Evolutionary conservation across 2,329 filamentous ascomycete genomes (phyloP).

Genomic region (Xylaria hypoxylon): DNA sequence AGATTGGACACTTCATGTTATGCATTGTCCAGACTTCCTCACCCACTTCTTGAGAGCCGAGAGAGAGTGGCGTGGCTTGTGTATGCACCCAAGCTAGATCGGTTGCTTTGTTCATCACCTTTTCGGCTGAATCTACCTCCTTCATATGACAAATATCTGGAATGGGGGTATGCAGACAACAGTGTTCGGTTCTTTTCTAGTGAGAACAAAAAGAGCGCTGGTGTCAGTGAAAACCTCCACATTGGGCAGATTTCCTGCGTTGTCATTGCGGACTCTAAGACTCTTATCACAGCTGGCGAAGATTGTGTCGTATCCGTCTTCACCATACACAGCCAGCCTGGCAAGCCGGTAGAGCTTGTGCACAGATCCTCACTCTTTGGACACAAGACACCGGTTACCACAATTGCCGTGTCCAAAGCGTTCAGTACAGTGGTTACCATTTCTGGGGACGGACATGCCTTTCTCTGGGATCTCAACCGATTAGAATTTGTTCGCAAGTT

Average conservation of each 20-base stretch:
- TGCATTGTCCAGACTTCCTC: conserved; percentile 79
- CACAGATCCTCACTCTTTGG: conserved; percentile 87
- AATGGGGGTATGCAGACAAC: conserved; percentile 96
- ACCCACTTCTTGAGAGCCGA: conserved; percentile 79
- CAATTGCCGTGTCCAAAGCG: conserved; percentile 85
- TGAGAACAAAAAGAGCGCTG: conserved; percentile 83
- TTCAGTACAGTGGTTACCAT: conserved; percentile 90
- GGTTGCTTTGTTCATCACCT: conserved; percentile 83
- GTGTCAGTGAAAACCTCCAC: conserved; percentile 93
- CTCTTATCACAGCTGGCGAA: conserved; percentile 88
- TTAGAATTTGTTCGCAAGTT: conserved; percentile 85
- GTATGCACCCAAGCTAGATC: conserved; percentile 82
- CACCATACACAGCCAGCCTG: conserved; percentile 71
- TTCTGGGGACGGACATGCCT: conserved; percentile 82
- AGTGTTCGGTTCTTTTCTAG: conserved; percentile 91
- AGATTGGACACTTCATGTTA: conserved; percentile 83
- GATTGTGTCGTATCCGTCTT: conserved; percentile 93
- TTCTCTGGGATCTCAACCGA: conserved; percentile 95
- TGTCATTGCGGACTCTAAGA: conserved; percentile 88
- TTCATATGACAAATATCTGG: conserved; percentile 87
- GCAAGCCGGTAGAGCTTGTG: conserved; percentile 81
- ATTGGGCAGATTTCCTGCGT: conserved; percentile 88
- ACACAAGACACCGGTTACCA: conserved; percentile 84
- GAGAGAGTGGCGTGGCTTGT: conserved; percentile 84
- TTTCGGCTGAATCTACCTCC: conserved; percentile 90